Conservation (phyloP, 345 rosid genomes). For the Viola odorata region DNA sequence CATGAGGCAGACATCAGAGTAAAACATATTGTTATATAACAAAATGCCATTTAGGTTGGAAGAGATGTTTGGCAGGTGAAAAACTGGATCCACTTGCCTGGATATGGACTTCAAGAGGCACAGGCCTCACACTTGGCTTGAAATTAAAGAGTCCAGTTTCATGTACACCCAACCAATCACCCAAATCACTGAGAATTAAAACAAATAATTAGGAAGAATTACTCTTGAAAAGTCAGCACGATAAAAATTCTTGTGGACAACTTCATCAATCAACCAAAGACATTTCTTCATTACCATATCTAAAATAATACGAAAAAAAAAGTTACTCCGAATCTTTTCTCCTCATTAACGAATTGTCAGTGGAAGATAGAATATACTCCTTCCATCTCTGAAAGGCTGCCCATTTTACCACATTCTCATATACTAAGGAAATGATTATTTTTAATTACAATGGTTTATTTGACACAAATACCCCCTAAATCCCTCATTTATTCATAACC, state of each 20-base stretch:
- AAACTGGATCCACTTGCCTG: slow-evolving; percentile 56
- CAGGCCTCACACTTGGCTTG: slow-evolving; percentile 99
- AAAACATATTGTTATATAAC: too few species aligned
- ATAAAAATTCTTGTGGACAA: neutral
- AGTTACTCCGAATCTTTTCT: neutral
- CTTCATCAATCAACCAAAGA: too few species aligned
- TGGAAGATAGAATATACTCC: too few species aligned
- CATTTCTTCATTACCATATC: neutral
- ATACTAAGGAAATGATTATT: too few species aligned
- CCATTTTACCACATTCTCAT: too few species aligned
- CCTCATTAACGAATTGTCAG: neutral
- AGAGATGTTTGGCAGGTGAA: slow-evolving; percentile 5
- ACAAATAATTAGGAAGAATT: slow-evolving; percentile 6
- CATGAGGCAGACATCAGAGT: too few species aligned
- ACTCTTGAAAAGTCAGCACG: too few species aligned
- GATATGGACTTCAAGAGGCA: slow-evolving; percentile 97
- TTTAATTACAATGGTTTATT: too few species aligned
- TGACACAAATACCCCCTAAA: too few species aligned
- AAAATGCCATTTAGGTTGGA: neutral
- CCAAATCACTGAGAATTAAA: slow-evolving; percentile 68
- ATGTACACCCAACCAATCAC: slow-evolving; percentile 96
- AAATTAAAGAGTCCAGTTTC: slow-evolving; percentile 93
- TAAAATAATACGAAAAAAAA: neutral
- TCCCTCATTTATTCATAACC: too few species aligned
- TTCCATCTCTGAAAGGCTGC: too few species aligned